A percentile compares a stretch with the other conserved stretches of the same genome.
These are phyloP conservation scores for Lepidopterella palustris DNA, from an alignment of 495 filamentous ascomycete species.

Conservation along the genomic window DNA sequence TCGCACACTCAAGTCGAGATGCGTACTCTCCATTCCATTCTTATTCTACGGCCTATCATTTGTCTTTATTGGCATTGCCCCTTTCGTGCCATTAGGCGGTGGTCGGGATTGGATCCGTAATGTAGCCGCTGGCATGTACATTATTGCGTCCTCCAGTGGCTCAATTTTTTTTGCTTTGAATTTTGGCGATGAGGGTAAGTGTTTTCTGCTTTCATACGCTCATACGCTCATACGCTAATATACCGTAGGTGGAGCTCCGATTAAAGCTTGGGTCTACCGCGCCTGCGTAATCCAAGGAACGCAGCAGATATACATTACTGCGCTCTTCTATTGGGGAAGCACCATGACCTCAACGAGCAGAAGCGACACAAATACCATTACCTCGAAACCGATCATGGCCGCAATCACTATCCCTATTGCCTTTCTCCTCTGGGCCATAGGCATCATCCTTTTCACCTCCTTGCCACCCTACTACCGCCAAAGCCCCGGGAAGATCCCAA, in stretches of 20 bases:
- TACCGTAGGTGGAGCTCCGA: constrained; percentile 45
- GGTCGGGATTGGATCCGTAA: constrained; percentile 48
- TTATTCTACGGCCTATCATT: constrained; percentile 57
- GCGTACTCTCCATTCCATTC: constrained; percentile 53
- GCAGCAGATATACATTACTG: constrained; percentile 56
- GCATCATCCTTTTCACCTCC: constrained; percentile 47
- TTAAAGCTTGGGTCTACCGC: constrained; percentile 58
- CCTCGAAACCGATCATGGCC: constrained; percentile 37
- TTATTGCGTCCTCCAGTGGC: constrained; percentile 53
- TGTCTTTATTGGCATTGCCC: constrained; percentile 58
- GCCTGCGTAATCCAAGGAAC: constrained; percentile 58
- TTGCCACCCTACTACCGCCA: constrained; percentile 63
- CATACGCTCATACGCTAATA: background rate
- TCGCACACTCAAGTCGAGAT: constrained; percentile 50
- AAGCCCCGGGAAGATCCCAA: constrained; percentile 59
- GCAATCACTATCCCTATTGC: constrained; percentile 48
- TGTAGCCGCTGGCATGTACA: constrained; percentile 56
- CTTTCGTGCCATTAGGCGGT: constrained; percentile 39
- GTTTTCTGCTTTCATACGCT: background rate
- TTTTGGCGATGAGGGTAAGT: constrained; percentile 50
- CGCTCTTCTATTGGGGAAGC: constrained; percentile 62
- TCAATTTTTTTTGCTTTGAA: constrained; percentile 61
- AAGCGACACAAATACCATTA: constrained; percentile 6
- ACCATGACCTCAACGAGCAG: constrained; percentile 9
- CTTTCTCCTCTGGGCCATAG: constrained; percentile 49